These are phyloP conservation scores for Hysterium pulicare DNA, from an alignment of 2,329 filamentous ascomycete species.

Conservation along the genomic window DNA sequence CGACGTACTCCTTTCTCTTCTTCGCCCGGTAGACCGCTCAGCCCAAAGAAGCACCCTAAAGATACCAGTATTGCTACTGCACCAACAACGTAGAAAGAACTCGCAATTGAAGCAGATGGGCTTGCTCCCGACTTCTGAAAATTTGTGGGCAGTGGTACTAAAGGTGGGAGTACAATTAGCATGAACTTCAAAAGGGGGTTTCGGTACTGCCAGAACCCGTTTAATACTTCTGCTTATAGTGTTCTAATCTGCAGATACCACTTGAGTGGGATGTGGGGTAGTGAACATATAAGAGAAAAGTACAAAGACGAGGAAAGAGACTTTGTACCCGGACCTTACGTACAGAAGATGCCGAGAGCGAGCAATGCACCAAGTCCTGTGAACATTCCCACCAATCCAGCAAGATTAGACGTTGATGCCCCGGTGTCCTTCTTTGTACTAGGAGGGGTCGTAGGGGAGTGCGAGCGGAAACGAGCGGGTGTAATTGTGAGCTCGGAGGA, in stretches of 20 bases:
- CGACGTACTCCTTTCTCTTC: slow-evolving; percentile 67
- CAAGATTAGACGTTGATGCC: slow-evolving; percentile 61
- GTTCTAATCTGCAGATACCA: too few relatives aligned
- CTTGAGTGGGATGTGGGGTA: too few relatives aligned
- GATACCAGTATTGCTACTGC: slow-evolving; percentile 68
- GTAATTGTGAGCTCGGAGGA: slow-evolving; percentile 75
- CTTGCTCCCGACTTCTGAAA: slow-evolving; percentile 73
- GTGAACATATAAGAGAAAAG: too few relatives aligned
- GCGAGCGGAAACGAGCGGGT: slow-evolving; percentile 50
- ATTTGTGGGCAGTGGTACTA: slow-evolving; percentile 79
- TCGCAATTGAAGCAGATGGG: slow-evolving; percentile 69
- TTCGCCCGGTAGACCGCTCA: slow-evolving; percentile 67
- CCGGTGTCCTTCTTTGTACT: slow-evolving; percentile 19
- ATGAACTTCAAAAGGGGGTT: too few relatives aligned
- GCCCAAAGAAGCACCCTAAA: slow-evolving; percentile 72
- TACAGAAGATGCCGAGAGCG: slow-evolving; percentile 73
- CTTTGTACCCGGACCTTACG: too few relatives aligned
- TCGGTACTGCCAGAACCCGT: too few relatives aligned
- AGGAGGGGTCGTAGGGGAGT: slow-evolving; percentile 10
- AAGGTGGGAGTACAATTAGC: too few relatives aligned
- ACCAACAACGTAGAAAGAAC: slow-evolving; percentile 86
- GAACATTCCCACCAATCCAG: slow-evolving; percentile 87
- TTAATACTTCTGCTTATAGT: too few relatives aligned
- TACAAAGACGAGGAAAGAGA: too few relatives aligned
- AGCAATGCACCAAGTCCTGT: slow-evolving; percentile 89